These are phyloP conservation scores for Monosporozyma solicola DNA, from an alignment of 805 yeast species.

Conservation along the genomic window DNA sequence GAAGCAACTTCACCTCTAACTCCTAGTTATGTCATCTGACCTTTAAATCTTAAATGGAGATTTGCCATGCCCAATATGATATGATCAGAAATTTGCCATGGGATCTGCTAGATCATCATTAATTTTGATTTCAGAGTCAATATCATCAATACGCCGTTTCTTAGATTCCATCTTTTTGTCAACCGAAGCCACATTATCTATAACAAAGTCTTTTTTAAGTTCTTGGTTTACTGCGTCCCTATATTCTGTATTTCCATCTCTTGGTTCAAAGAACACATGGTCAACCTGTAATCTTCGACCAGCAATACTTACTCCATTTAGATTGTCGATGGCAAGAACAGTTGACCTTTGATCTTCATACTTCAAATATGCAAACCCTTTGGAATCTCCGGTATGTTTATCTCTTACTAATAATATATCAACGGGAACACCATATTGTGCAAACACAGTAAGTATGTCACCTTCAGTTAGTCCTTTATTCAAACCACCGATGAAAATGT, in stretches of 20 bases:
- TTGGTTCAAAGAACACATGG: conserved; percentile 55
- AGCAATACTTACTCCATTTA: conserved; percentile 55
- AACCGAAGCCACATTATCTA: neutral
- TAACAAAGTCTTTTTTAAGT: conserved; percentile 21
- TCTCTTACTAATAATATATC: conserved; percentile 65
- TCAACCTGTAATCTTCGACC: conserved; percentile 55
- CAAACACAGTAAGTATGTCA: conserved; percentile 68
- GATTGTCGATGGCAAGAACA: conserved; percentile 78
- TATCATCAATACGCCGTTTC: neutral
- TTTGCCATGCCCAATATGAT: neutral
- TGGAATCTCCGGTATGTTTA: conserved; percentile 50
- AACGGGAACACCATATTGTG: conserved; percentile 84
- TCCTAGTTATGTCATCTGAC: no score
- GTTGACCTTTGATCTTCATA: conserved; percentile 77
- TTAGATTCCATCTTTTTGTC: neutral
- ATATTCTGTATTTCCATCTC: conserved; percentile 43
- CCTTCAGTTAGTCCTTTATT: conserved; percentile 59
- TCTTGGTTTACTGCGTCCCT: conserved; percentile 31
- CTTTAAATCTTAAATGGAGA: no score
- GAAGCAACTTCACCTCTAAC: no score
- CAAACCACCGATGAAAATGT: conserved; percentile 67
- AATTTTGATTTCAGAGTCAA: neutral
- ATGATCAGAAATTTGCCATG: conserved; percentile 1
- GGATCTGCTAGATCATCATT: conserved; percentile 5
- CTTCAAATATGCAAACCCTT: conserved; percentile 74